Base-by-base conservation (phyloP, 2,329 filamentous ascomycete species). In the Claviceps sp. region DNA sequence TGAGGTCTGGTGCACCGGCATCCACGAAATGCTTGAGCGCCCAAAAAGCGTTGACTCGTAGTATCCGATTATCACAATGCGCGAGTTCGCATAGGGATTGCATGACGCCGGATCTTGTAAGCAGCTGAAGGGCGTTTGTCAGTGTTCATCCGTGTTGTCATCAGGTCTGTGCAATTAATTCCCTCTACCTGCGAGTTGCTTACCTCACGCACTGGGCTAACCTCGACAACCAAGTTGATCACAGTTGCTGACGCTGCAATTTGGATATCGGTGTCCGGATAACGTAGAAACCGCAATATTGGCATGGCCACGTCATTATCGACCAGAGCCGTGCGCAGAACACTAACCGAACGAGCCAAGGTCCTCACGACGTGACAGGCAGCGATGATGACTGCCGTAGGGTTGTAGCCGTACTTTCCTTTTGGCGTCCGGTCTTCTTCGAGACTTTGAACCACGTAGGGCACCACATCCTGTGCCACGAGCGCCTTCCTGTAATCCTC, bases 151-250 rank as follows among this genome's bases (percentile, higher is more conserved):
- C 29, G 9, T 34, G 9, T 9, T 3, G 29, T 34, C 29, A 34
- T 34, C 29, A 34, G 3, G 29, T 34, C 29, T 34, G 9, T 34
- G 29, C 29, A 4, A 34, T 34, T 34, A 4, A 34, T 34, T 34
- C 11, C 29, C 29, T 34, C 29, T 3, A 4, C 16, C 37, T 34
- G 11, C 16, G 22, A 40, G 9, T 36, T 39, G 73, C 83, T 72
- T 66, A 91, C 88, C 64, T 88, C 82, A 66, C 88, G 83, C 80
- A 96, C 89, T 1, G 93, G 90, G 62, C 90, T 96, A 59, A 94
- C 87, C 56, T 95, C 88, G 46, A 89, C 74, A 5, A 95, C 78
- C 47, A 98, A 68, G 64, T 98, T 98, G 59, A 84, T 88, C 40
- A 94, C 79, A 6, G 85, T 83, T 38, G 86, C 83, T 0, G 88